Conservation (phyloP, 306 rosid genomes). For the Coriaria nepalensis region DNA sequence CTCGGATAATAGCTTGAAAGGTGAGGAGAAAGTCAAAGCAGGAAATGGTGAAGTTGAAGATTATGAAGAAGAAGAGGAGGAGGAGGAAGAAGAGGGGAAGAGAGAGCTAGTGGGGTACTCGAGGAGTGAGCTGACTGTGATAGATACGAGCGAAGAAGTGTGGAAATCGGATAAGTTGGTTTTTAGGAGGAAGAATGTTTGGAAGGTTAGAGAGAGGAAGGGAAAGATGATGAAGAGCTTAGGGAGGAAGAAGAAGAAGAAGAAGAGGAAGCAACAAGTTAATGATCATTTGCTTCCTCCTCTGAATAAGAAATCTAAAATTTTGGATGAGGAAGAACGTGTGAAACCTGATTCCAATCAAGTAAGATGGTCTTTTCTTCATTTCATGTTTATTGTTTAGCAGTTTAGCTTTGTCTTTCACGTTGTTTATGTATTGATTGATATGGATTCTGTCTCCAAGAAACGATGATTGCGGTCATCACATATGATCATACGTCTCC, state of each 20-base stretch:
- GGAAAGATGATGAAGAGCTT: slow-evolving; percentile 26
- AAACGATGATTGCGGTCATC: no score
- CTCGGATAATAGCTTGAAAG: slow-evolving; percentile 10
- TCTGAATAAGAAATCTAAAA: slow-evolving; percentile 22
- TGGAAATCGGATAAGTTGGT: slow-evolving; percentile 80
- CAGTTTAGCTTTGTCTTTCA: background rate
- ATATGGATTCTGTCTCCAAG: background rate
- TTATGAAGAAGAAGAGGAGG: background rate
- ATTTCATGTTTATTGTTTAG: slow-evolving; percentile 2
- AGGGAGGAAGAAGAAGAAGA: slow-evolving; percentile 46
- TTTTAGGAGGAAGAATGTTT: slow-evolving; percentile 55
- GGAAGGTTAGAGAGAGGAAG: slow-evolving; percentile 84
- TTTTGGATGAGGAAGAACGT: slow-evolving; percentile 11
- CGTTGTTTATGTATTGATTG: background rate
- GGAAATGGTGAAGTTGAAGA: background rate
- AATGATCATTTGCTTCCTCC: slow-evolving; percentile 3
- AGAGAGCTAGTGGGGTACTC: slow-evolving; percentile 65
- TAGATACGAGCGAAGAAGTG: slow-evolving; percentile 54
- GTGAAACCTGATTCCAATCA: slow-evolving; percentile 9
- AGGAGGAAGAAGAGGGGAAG: slow-evolving; percentile 20
- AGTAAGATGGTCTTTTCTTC: slow-evolving; percentile 27
- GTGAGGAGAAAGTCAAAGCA: slow-evolving; percentile 4
- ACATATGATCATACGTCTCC: no score
- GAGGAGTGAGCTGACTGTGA: slow-evolving; percentile 76
- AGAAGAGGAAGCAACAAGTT: background rate